These are phyloP conservation scores for Talaromyces piceae DNA, from an alignment of 2,329 filamentous ascomycete species.

Conservation along the genomic window DNA sequence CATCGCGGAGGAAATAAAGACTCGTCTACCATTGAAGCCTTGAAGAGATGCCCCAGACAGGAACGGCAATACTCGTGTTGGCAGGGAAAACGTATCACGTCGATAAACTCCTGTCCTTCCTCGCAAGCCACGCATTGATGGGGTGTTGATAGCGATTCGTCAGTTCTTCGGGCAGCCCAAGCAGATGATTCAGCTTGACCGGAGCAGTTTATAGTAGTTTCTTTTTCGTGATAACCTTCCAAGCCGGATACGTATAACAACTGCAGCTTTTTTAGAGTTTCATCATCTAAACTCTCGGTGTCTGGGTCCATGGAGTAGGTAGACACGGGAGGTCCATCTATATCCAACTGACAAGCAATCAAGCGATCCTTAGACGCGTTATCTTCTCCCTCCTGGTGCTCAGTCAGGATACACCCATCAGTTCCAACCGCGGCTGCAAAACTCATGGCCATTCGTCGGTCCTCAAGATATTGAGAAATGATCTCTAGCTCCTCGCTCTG, in stretches of 20 bases:
- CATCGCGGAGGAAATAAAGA: constrained; percentile 50
- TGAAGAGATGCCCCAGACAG: constrained; percentile 45
- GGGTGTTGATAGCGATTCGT: no score
- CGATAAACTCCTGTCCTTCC: constrained; percentile 21
- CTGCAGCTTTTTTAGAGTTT: constrained; percentile 1
- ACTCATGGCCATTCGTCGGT: constrained; percentile 19
- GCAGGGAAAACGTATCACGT: constrained; percentile 22
- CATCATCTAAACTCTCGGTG: not conserved
- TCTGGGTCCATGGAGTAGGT: no score
- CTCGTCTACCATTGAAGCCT: constrained; percentile 40
- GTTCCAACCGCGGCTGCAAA: constrained; percentile 16
- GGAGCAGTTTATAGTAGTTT: not conserved
- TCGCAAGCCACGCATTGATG: constrained; percentile 16
- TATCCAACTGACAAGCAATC: no score
- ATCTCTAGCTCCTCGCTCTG: constrained; percentile 14
- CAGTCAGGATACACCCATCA: constrained; percentile 13
- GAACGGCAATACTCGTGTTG: constrained; percentile 45
- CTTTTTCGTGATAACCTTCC: not conserved
- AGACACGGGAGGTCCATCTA: no score
- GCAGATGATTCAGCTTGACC: not conserved
- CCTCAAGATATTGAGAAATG: constrained; percentile 9
- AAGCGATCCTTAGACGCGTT: no score
- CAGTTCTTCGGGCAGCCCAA: not conserved
- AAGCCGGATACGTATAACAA: not conserved
- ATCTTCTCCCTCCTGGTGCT: constrained; percentile 8